Evolutionary conservation across 306 rosid species (phyloP), one percentile per base, ranked within the genome.

Genomic region (Parietaria judaica): DNA sequence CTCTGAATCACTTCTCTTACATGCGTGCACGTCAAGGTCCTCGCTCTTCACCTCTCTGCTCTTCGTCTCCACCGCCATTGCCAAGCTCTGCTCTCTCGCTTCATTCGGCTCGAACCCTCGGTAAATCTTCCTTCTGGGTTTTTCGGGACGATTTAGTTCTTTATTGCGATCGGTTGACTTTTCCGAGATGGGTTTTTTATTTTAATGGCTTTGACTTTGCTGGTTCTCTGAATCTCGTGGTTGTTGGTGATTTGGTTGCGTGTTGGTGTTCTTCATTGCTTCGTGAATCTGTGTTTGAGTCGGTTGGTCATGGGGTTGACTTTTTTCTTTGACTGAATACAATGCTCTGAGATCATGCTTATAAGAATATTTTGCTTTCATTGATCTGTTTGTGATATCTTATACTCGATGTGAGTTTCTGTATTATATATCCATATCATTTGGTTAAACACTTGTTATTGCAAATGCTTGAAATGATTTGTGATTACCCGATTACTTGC

Each of bases 21-120:
- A 13, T 38, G 55, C 47, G 15, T 60, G 6, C 65, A 70, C 68
- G 75, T 61, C 61, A 73, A 60, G 74, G 71, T 69, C 14, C 51
- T 63, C 0, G 17, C 58, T 54, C 12, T 70, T 51, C 31, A 50
- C 16, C 54, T 44, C 59, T 55, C 53, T 61, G 52, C 62, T 51
- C 41, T 55, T 36, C 23, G 3, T 59, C 36, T 10, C 16, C 45
- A 41, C 9, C 6, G 45, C 9, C 45, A 41, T 41, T 41, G 45
- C 45, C 9, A 41, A 41, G 45, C 7, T 41, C 45, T 41, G 45
- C 9, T 41, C 45, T 41, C 9, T n/a, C 35, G 6, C 9, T 4
- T 36, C 56, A 4, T 47, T 64, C 16, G 11, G 36, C 13, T 60
- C 10, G 14, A 16, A 14, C 34, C 23, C 17, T 8, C 45, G 9